These are phyloP conservation scores for Dacryopinax primogenitus DNA, from an alignment of 768 basidiomycete species.

Conservation along the genomic window DNA sequence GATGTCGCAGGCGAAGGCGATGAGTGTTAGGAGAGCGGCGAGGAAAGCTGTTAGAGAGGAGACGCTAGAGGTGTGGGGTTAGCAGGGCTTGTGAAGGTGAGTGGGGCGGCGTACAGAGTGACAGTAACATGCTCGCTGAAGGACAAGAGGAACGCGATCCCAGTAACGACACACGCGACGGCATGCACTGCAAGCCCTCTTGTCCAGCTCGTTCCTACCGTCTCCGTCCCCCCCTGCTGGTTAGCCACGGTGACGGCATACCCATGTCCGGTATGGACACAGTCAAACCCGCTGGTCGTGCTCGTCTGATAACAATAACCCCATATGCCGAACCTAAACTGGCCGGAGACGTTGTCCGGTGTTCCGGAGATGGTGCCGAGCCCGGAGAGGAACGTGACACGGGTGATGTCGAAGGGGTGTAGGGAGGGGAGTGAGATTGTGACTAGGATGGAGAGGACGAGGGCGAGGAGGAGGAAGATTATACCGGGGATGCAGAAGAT, in stretches of 20 bases:
- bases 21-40: constrained; percentile 51
- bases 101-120: constrained; percentile 23
- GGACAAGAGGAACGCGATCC: constrained; percentile 51
- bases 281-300: not conserved
- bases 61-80: not conserved
- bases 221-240: not conserved
- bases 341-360: not conserved
- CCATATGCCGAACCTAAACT: not conserved
- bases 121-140: constrained; percentile 44
- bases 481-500: constrained; percentile 4
- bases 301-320: not conserved
- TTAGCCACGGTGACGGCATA: not conserved
- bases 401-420: constrained; percentile 4
- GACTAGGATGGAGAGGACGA: constrained; percentile 8
- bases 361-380: not conserved
- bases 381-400: not conserved
- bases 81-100: no score
- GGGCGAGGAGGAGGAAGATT: not conserved
- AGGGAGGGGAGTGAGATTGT: constrained; percentile 4
- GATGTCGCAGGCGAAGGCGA: constrained; percentile 67
- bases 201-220: constrained; percentile 37
- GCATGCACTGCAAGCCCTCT: constrained; percentile 63
- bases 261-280: not conserved
- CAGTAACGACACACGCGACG: constrained; percentile 44
- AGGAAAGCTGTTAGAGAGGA: constrained; percentile 46